Evolutionary conservation across 371 early-diverging fungal genomes (phyloP), one percentile per base, ranked within the genome.

Genomic region (Rhizopus sp.): DNA sequence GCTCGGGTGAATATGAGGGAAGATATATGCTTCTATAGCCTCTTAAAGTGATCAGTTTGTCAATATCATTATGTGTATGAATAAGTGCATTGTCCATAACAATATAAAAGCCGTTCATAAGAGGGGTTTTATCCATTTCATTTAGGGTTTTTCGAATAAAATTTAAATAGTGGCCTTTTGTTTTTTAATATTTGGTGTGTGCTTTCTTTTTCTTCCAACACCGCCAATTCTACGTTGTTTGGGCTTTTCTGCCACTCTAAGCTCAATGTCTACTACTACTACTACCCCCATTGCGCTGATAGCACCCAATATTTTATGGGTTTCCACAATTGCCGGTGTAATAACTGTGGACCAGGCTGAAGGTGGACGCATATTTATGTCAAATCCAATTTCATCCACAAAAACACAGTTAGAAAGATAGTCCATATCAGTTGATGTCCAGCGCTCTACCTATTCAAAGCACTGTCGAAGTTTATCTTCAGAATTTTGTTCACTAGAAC

Each of bases 391-490:
- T 49, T 49, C 57, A 40, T 56, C 49, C 7, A 56, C 50, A 49
- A 56, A 56, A 45, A 54, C 45, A 54, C 55, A 54, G 35, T 54
- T 54, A 45, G 55, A 54, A 30, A 54, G 30, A 45, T 45, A 54
- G 44, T 54, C 55, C 55, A 54, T 45, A 54, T 54, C 45, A 41
- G 55, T 45, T 54, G 44, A 8, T 34, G 33, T 23, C 55, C 55
- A 54, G 16, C 41, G 44, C n/a, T 42, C 31, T 34, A 34, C 35
- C 30, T 45, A 51, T 51, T 39, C 51, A 38, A 38, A 38, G 47
- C 47, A 34, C 51, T 51, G 23, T 23, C 23, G 23, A 23, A 23
- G 23, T 23, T 23, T 23, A 23, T 23, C 23, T 23, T 23, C 23
- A 37, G 37, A 37, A 37, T 37, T 37, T 37, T 23, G 47, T 34